Base-by-base conservation (phyloP, 176 grass and related monocot genomes). In the Tuctoria greenei region DNA sequence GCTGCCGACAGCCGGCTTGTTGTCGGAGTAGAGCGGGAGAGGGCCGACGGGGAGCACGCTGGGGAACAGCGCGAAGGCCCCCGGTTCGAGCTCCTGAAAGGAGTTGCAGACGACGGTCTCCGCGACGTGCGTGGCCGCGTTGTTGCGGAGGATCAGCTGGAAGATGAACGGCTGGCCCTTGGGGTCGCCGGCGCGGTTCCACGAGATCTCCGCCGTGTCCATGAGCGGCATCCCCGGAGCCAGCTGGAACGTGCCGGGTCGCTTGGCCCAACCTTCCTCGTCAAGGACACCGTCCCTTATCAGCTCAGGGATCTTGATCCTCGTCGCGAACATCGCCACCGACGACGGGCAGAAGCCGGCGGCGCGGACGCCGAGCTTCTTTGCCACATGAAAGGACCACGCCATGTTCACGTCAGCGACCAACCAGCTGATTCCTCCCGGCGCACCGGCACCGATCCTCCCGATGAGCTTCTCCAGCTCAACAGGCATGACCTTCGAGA, bases 361-460 rank as follows among this genome's bases (percentile, higher is more conserved):
- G 4, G 14, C 17, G 11, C 86, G 62, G 24, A 95, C 39, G n/a
- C 86, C 83, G 47, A 84, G 57, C 75, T 14, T 76, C 62, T 76
- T 82, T 0, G 75, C 81, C 66, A 87, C 78, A 0, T 27, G 4
- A 15, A 95, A 83, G 5, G 80, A 70, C 86, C 88, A 95, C 14
- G 79, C 86, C 92, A 89, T 86, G 73, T 65, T 78, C 63, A 71
- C 42, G 67, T 89, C 86, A 59, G 76, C 83, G 54, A 95, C 80
- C 68, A 95, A 17, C 78, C 93, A 96, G 17, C 58, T 78, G 9
- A 90, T 61, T 47, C 73, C 78, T 4, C 4, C 45, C 4, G 7
- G 6, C 6, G 7, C 66, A 15, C 18, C 21, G 1, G 17, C 55
- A 7, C 79, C 79, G 18, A 61, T 61, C 57, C 46, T 54, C 44